These are phyloP conservation scores for Aureobasidium sp. DNA, from an alignment of 2,329 filamentous ascomycete species.

Conservation along the genomic window DNA sequence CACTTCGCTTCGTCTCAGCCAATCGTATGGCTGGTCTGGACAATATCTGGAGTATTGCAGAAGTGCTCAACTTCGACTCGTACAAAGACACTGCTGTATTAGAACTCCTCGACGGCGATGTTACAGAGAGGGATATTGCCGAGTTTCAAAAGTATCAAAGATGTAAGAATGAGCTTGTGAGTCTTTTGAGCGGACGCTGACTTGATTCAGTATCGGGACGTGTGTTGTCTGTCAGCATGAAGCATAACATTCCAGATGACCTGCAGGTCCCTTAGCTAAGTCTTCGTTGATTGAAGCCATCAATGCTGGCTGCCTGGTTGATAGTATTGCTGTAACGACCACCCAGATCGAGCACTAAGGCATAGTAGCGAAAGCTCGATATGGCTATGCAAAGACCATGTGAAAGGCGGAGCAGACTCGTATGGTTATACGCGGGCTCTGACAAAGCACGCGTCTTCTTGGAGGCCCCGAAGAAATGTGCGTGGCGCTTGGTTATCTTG, in stretches of 20 bases:
- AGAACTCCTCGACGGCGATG: neutral
- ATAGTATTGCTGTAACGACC: too few relatives aligned
- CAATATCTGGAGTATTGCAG: neutral
- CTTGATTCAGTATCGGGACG: neutral
- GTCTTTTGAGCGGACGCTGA: neutral
- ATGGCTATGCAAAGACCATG: neutral
- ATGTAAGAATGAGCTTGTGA: neutral
- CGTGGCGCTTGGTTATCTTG: neutral
- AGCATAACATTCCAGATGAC: too few relatives aligned
- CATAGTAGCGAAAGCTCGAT: neutral
- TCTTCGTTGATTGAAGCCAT: too few relatives aligned
- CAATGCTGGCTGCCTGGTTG: too few relatives aligned
- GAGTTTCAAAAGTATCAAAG: neutral
- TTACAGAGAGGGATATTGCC: neutral
- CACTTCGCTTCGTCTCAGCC: neutral
- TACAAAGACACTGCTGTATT: neutral
- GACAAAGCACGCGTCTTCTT: neutral
- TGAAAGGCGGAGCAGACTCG: neutral
- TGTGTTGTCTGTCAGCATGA: neutral
- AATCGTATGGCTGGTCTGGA: fast-evolving
- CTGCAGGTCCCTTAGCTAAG: too few relatives aligned
- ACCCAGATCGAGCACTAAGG: too few relatives aligned
- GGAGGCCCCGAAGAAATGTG: neutral
- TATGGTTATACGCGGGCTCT: neutral
- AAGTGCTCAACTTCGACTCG: neutral